phyloP scores from a whole-genome alignment of 2,329 filamentous ascomycete genomes.

The Zymoseptoria crescenta region DNA sequence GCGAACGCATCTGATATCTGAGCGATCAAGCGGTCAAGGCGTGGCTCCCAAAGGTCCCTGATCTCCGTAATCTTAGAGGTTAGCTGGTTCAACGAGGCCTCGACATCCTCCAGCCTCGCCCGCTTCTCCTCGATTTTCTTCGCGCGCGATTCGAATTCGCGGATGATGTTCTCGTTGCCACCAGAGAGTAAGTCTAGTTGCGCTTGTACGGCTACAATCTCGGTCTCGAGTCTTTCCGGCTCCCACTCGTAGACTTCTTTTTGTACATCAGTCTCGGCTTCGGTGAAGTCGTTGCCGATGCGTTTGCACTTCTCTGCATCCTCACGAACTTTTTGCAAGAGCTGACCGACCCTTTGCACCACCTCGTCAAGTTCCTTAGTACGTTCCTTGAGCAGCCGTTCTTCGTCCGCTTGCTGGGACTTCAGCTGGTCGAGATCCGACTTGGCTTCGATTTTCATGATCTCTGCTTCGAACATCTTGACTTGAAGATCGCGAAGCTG shows the following conservation, averaged over 20 bases:
- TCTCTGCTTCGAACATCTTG: slow-evolving; percentile 58
- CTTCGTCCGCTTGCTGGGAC: slow-evolving; percentile 43
- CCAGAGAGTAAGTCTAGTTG: slow-evolving; percentile 68
- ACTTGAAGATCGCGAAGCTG: slow-evolving; percentile 55
- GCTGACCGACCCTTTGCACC: slow-evolving; percentile 20
- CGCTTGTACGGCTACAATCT: slow-evolving; percentile 66
- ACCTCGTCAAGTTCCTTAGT: slow-evolving; percentile 33
- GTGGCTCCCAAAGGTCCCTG: slow-evolving; percentile 71
- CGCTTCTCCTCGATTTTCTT: slow-evolving; percentile 61
- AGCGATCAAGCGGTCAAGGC: slow-evolving; percentile 65
- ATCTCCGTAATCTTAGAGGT: slow-evolving; percentile 55
- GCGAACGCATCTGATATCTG: slow-evolving; percentile 87
- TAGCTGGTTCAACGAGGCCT: slow-evolving; percentile 48
- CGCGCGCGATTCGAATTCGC: slow-evolving; percentile 67
- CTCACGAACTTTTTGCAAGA: slow-evolving; percentile 7
- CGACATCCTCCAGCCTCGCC: slow-evolving; percentile 42
- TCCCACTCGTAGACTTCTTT: slow-evolving; percentile 17
- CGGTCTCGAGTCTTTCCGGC: slow-evolving; percentile 52
- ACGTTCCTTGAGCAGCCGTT: slow-evolving; percentile 44
- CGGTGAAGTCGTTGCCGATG: slow-evolving; percentile 18
- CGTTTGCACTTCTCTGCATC: slow-evolving; percentile 14
- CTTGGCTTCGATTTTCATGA: slow-evolving; percentile 68
- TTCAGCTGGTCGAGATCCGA: slow-evolving; percentile 70
- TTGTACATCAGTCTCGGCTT: slow-evolving; percentile 21
- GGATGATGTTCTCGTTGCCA: slow-evolving; percentile 65